Evolutionary conservation across 768 basidiomycete species (phyloP).

Genomic region (Wakefieldia striispora): DNA sequence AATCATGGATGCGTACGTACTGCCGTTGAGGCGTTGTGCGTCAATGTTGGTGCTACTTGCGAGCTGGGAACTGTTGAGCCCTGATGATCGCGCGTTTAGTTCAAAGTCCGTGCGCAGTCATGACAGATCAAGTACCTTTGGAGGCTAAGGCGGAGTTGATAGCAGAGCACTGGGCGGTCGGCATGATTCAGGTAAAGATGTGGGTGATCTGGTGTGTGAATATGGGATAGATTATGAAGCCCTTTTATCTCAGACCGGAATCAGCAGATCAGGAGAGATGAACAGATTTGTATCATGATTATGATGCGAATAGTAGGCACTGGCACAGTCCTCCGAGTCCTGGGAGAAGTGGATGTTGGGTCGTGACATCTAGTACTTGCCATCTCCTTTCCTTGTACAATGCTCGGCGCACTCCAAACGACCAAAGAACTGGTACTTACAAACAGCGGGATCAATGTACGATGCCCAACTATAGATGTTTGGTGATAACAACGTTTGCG

Average conservation of each 20-base stretch:
- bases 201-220: slow-evolving; percentile 4
- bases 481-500: slow-evolving; percentile 10
- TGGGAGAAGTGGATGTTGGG: too few relatives aligned
- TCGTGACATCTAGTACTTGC: too few relatives aligned
- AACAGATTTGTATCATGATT: slow-evolving; percentile 11
- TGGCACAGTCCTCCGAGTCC: too few relatives aligned
- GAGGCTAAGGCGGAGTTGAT: slow-evolving; percentile 49
- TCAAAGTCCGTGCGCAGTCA: background rate
- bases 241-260: slow-evolving; percentile 13
- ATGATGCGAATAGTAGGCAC: background rate
- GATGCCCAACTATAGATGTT: too few relatives aligned
- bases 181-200: slow-evolving; percentile 44
- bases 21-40: slow-evolving; percentile 50
- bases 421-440: too few relatives aligned
- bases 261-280: slow-evolving; percentile 14
- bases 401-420: too few relatives aligned
- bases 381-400: too few relatives aligned
- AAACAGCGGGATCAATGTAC: too few relatives aligned
- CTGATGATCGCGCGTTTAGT: slow-evolving; percentile 4
- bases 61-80: slow-evolving; percentile 30
- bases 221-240: background rate
- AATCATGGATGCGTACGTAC: slow-evolving; percentile 35
- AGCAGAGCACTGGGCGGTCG: slow-evolving; percentile 47
- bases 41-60: slow-evolving; percentile 41
- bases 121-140: slow-evolving; percentile 38